A percentile compares a stretch with the other conserved stretches of the same genome.
Evolutionary conservation across 2,329 filamentous ascomycete species (phyloP).

Genomic region (Fusarium anthophilum): DNA sequence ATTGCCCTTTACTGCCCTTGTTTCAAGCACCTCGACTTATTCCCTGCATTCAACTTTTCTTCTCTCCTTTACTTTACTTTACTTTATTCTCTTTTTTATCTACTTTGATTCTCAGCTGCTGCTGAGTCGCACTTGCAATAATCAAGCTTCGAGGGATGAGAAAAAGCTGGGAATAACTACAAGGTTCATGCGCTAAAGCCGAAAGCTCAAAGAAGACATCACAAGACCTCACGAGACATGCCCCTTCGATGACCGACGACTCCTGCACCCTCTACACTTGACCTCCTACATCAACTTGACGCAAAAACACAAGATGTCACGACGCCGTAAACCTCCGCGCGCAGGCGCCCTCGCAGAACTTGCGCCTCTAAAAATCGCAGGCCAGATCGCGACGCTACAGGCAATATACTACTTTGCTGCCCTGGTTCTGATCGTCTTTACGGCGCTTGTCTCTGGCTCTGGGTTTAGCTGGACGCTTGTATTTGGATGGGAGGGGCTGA

Average conservation of each 20-base stretch:
- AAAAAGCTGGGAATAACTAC: neutral
- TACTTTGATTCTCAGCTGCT: neutral
- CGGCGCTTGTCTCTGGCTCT: constrained; percentile 65
- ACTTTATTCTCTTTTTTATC: neutral
- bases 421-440: constrained; percentile 65
- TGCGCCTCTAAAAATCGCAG: constrained; percentile 67
- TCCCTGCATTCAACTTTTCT: constrained; percentile 10
- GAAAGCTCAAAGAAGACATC: constrained; percentile 3
- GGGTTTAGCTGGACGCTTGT: constrained; percentile 63
- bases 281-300: neutral
- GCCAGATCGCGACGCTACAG: constrained; percentile 67
- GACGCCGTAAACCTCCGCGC: constrained; percentile 66
- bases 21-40: neutral
- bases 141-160: neutral
- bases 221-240: constrained; percentile 35
- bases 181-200: constrained; percentile 6
- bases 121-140: neutral
- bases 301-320: constrained; percentile 54
- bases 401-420: constrained; percentile 63
- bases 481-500: constrained; percentile 66
- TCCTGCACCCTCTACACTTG: neutral
- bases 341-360: constrained; percentile 69
- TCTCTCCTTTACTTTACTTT: neutral
- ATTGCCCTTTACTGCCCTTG: neutral
- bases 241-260: constrained; percentile 24